A percentile compares a stretch with the other conserved stretches of the same genome.
These are phyloP conservation scores for Xylaria sp. DNA, from an alignment of 2,329 filamentous ascomycete genomes.

Conservation along the genomic window DNA sequence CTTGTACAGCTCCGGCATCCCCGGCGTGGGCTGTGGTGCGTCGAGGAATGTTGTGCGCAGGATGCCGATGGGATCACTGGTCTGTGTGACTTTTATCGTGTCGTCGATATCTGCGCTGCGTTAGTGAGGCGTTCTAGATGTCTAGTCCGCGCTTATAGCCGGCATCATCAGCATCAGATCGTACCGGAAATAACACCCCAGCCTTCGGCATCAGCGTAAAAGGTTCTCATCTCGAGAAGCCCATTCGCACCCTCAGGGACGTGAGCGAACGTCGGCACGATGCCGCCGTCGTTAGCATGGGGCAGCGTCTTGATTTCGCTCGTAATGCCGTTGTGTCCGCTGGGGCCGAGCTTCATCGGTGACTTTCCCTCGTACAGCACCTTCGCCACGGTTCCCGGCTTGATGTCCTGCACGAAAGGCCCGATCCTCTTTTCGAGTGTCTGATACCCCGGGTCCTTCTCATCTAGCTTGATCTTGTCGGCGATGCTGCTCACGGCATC, in stretches of 20 bases:
- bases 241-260: constrained; percentile 66
- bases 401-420: constrained; percentile 82
- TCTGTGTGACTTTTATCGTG: constrained; percentile 92
- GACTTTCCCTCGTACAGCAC: constrained; percentile 64
- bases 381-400: constrained; percentile 75
- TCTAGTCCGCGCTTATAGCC: too few relatives aligned
- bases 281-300: constrained; percentile 57
- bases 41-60: constrained; percentile 86
- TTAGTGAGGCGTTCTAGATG: too few relatives aligned
- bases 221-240: constrained; percentile 72
- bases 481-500: constrained; percentile 77
- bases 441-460: constrained; percentile 66
- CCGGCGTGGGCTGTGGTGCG: constrained; percentile 73
- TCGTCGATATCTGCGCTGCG: constrained; percentile 97
- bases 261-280: constrained; percentile 60
- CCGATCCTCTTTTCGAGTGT: constrained; percentile 75
- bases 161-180: constrained; percentile 34
- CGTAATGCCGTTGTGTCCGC: constrained; percentile 77
- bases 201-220: constrained; percentile 79
- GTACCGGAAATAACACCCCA: constrained; percentile 84
- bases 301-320: constrained; percentile 69
- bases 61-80: constrained; percentile 82
- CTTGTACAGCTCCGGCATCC: constrained; percentile 87
- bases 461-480: constrained; percentile 73
- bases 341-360: constrained; percentile 71